These are phyloP conservation scores for Nannizziopsis arthrosporioides DNA, from an alignment of 2,329 filamentous ascomycete species.

Conservation along the genomic window DNA sequence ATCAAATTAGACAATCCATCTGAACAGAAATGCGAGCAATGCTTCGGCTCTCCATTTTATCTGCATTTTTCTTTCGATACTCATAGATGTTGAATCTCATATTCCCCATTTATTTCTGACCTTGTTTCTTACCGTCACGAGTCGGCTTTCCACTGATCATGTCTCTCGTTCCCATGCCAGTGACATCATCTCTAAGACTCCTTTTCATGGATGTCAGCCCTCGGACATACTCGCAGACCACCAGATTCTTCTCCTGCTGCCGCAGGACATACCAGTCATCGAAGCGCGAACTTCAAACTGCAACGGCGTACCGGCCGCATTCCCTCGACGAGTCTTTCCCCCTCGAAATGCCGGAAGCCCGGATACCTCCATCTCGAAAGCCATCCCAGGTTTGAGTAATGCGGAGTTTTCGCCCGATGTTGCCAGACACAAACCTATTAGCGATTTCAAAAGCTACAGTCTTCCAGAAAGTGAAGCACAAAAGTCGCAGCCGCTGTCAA, in stretches of 20 bases:
- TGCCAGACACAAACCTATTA: slow-evolving; percentile 11
- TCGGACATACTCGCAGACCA: slow-evolving; percentile 30
- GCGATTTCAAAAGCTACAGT: slow-evolving; percentile 33
- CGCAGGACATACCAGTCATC: slow-evolving; percentile 37
- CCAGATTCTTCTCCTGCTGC: slow-evolving; percentile 40
- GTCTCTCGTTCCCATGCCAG: slow-evolving; percentile 31
- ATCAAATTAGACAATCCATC: background rate
- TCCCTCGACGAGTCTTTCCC: slow-evolving; percentile 43
- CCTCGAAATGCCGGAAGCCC: slow-evolving; percentile 48
- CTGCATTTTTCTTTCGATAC: background rate
- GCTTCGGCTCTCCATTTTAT: background rate
- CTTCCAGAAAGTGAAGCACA: slow-evolving; percentile 56
- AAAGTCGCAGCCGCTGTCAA: slow-evolving; percentile 45
- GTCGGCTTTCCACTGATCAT: slow-evolving; percentile 20
- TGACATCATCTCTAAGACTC: slow-evolving; percentile 39
- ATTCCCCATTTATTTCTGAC: background rate
- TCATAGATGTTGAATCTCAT: background rate
- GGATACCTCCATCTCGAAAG: slow-evolving; percentile 50
- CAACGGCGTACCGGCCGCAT: slow-evolving; percentile 52
- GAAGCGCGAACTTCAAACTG: slow-evolving; percentile 53
- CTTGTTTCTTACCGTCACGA: background rate
- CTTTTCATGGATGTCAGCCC: slow-evolving; percentile 29
- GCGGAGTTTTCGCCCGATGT: slow-evolving; percentile 32
- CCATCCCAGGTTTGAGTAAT: slow-evolving; percentile 38
- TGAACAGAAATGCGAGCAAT: background rate